Conservation (phyloP, 163 green algal genomes). For the Botryococcus braunii region DNA sequence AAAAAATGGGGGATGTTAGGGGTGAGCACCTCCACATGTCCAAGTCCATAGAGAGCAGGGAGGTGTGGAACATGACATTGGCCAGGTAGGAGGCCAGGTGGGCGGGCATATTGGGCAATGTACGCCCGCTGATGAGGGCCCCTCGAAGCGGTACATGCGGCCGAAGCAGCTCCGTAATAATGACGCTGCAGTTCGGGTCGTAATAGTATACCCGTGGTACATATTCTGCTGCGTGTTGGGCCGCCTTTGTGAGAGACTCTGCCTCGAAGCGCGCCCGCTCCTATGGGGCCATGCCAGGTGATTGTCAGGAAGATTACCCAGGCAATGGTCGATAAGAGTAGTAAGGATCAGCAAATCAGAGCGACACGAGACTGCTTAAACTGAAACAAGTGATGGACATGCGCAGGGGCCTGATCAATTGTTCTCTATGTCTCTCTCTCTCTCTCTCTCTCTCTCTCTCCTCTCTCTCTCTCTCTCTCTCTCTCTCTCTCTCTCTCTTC, state of each 20-base stretch:
- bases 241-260: conserved; percentile 51
- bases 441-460: too few species aligned
- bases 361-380: too few species aligned
- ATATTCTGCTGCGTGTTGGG: conserved; percentile 56
- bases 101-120: conserved; percentile 57
- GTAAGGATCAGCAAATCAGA: too few species aligned
- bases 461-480: too few species aligned
- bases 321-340: too few species aligned
- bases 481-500: too few species aligned
- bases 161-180: conserved; percentile 78
- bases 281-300: too few species aligned
- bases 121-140: conserved; percentile 28
- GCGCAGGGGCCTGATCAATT: too few species aligned
- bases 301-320: too few species aligned
- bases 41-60: conserved; percentile 54
- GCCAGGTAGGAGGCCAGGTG: conserved; percentile 77
- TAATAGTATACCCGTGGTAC: conserved; percentile 72
- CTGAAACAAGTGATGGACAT: too few species aligned
- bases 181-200: conserved; percentile 45
- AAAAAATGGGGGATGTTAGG: too few species aligned
- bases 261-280: conserved; percentile 69
- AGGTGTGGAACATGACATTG: conserved; percentile 78
- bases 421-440: too few species aligned
- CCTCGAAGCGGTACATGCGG: conserved; percentile 75
- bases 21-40: conserved; percentile 43